Base-by-base conservation (phyloP, 495 filamentous ascomycete species). In the Astrothelium subdiscretum region DNA sequence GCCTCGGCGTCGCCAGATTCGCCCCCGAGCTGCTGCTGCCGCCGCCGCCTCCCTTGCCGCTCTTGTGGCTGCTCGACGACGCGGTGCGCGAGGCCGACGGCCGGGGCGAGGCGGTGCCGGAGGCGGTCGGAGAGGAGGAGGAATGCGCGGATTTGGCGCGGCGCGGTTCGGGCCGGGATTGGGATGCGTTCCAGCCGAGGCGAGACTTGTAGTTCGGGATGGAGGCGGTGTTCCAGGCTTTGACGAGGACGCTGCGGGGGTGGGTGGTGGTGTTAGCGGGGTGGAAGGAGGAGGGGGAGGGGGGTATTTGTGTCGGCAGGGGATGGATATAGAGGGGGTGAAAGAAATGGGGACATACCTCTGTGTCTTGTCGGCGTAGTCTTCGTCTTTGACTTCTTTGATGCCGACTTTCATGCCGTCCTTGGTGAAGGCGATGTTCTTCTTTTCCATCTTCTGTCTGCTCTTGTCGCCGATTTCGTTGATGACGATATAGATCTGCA, bases 331-430 rank as follows among this genome's bases (percentile, higher is more conserved):
- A 2, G 12, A 6, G 51, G 32, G 57, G 15, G 40, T 29, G 3
- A 18, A 48, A 40, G 24, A 38, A 11, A 3, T 2, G 20, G n/a
- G 57, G 58, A 63, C 72, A 18, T 60, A 75, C 72, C 84, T 88
- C 78, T 96, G 90, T 26, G 88, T 94, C 68, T 75, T 79, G 75
- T 92, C 91, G 69, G 87, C 83, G 74, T 95, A 92, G 26, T 82
- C 81, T 81, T 96, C 92, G 63, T 83, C 81, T 58, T 79, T 77
- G 29, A 91, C 67, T 63, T 92, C 81, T 77, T 87, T 88, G 57
- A 96, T 85, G 22, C 84, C 83, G 44, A 97, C 88, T 68, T 84
- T 87, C 77, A 92, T 76, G 15, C 92, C 92, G 64, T 95, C 90
- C 73, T 87, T 91, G 32, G 88, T 86, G 71, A 95, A 85, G 32